phyloP scores from a whole-genome alignment of 2,329 filamentous ascomycete species.

The Talaromyces sp. region DNA sequence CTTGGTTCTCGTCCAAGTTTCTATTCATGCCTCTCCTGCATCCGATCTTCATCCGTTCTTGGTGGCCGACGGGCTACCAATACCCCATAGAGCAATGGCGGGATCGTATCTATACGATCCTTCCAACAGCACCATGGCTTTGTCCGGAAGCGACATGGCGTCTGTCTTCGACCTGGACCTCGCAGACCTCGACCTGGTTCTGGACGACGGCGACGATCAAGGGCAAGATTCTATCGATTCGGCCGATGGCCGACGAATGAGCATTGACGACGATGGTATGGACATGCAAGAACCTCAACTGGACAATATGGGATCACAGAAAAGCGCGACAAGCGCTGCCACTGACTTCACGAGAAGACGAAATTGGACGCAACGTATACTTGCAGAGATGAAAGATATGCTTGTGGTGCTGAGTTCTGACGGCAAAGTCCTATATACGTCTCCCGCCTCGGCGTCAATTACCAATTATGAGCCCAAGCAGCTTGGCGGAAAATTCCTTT shows the following conservation, averaged over 20 bases:
- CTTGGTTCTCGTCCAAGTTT: neutral
- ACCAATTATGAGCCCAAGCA: constrained; percentile 71
- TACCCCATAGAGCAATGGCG: neutral
- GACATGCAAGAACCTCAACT: constrained; percentile 2
- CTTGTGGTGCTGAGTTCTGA: constrained; percentile 82
- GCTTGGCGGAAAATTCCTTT: constrained; percentile 69
- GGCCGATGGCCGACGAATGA: constrained; percentile 1
- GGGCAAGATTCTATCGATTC: neutral
- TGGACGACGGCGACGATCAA: constrained; percentile 9
- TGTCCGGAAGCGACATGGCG: neutral
- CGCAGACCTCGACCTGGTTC: constrained; percentile 7
- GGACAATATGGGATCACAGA: neutral
- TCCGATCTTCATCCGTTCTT: neutral
- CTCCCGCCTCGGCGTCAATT: constrained; percentile 67
- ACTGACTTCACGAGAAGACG: constrained; percentile 63
- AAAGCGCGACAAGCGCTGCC: constrained; percentile 45
- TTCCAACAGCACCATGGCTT: neutral
- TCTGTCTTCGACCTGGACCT: constrained; percentile 7
- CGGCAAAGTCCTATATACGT: constrained; percentile 80
- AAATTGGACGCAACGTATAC: constrained; percentile 83
- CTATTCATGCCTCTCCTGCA: constrained; percentile 1
- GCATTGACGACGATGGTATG: neutral
- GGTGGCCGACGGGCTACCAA: neutral
- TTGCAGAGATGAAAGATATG: constrained; percentile 86
- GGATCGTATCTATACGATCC: constrained; percentile 8